phyloP scores from a whole-genome alignment of 768 basidiomycete genomes.

The Strobilomyces dryophilus region DNA sequence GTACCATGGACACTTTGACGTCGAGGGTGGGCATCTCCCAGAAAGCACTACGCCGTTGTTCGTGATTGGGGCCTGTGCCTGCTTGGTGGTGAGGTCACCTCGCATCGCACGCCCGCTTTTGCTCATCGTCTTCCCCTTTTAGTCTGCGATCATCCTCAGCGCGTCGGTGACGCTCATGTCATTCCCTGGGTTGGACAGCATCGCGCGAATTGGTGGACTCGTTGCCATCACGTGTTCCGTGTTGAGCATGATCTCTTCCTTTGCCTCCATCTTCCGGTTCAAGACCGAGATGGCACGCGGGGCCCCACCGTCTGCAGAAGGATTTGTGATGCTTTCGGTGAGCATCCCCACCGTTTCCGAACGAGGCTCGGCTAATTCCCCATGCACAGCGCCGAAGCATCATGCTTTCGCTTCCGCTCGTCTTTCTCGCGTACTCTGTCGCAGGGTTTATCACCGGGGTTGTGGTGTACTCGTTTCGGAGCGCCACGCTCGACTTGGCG shows the following conservation, averaged over 20 bases:
- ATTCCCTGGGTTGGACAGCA: constrained; percentile 65
- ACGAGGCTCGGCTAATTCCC: background rate
- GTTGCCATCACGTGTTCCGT: constrained; percentile 66
- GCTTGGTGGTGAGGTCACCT: constrained; percentile 50
- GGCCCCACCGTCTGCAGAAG: constrained; percentile 42
- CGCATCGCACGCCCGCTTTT: background rate
- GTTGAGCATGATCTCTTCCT: constrained; percentile 63
- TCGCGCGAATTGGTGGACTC: constrained; percentile 61
- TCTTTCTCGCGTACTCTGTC: constrained; percentile 69
- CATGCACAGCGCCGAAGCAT: constrained; percentile 44
- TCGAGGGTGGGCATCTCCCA: constrained; percentile 49
- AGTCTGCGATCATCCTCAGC: constrained; percentile 80
- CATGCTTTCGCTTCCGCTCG: constrained; percentile 66
- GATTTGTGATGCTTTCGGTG: constrained; percentile 53
- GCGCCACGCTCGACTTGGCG: constrained; percentile 38
- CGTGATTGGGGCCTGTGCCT: constrained; percentile 60
- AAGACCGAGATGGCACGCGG: constrained; percentile 61
- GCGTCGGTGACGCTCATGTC: constrained; percentile 80
- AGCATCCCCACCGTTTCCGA: constrained; percentile 11
- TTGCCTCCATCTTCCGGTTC: constrained; percentile 65
- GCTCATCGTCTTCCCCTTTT: constrained; percentile 8
- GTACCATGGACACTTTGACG: constrained; percentile 48
- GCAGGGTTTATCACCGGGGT: constrained; percentile 64
- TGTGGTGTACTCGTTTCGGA: constrained; percentile 62
- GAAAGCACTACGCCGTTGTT: constrained; percentile 53